Evolutionary conservation across 345 rosid species (phyloP).

Genomic region (Brassica nigra): DNA sequence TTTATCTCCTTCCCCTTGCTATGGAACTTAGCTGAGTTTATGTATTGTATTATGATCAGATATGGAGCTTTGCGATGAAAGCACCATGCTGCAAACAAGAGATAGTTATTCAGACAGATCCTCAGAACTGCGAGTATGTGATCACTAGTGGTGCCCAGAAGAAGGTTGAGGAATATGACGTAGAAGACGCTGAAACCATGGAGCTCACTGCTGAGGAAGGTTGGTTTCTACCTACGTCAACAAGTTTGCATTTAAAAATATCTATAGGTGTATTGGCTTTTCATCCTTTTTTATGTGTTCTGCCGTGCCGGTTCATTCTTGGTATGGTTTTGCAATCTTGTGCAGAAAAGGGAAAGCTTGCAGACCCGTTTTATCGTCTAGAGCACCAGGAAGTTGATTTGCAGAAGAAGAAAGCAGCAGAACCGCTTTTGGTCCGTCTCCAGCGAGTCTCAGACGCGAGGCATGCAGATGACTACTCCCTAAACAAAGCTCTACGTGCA

Average conservation of each 20-base stretch:
- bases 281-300: neutral
- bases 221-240: conserved; percentile 31
- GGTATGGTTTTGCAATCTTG: conserved; percentile 21
- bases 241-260: conserved; percentile 2
- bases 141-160: conserved; percentile 88
- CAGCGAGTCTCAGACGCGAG: conserved; percentile 81
- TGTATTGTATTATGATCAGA: conserved; percentile 50
- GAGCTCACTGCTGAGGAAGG: conserved; percentile 97
- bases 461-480: conserved; percentile 83
- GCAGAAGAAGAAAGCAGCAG: conserved; percentile 95
- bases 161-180: conserved; percentile 82
- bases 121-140: conserved; percentile 87
- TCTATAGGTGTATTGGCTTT: conserved; percentile 4
- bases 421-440: conserved; percentile 78
- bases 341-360: conserved; percentile 85
- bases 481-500: conserved; percentile 80
- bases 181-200: conserved; percentile 92
- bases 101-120: conserved; percentile 96
- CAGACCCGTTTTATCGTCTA: conserved; percentile 92
- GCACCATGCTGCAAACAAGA: conserved; percentile 90
- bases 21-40: conserved; percentile 3
- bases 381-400: conserved; percentile 94
- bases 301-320: neutral
- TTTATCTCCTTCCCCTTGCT: neutral
- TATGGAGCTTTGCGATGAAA: conserved; percentile 98